Evolutionary conservation across 192 early-diverging fungal genomes (phyloP), one percentile per base, ranked within the genome.

Genomic region (Linnemannia exigua): DNA sequence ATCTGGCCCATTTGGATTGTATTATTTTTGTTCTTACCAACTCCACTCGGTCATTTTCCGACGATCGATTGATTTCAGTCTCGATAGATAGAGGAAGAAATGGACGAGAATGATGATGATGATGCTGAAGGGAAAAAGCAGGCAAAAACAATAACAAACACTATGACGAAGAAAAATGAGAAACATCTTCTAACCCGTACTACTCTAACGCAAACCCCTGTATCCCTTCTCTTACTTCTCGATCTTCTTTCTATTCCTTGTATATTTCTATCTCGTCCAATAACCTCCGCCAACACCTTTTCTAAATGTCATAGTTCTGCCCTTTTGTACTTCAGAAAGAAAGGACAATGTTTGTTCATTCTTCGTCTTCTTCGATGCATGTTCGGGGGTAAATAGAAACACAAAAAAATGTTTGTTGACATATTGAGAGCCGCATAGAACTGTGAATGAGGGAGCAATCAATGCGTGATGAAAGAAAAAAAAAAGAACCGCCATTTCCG

Each of bases 111-210:
- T 31, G 58, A 63, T 63, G 58, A 14, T 16, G 25, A 31, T 31
- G 58, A 15, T 63, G 16, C 50, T 38, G 75, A 76, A 76, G 66
- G 75, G 75, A 67, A 76, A 67, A 76, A 61, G 72, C 38, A 74
- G 35, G 48, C 36, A 73, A 5, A 73, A 74, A 52, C 54, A 58
- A 19, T 58, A 38, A 54, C 41, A 44, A 44, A 44, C 41, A 20
- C 31, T 31, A 22, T 1, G 47, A 50, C 28, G 20, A 72, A 7
- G 46, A 50, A 47, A 33, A 9, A 28, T 25, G 46, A 68, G 47
- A n/a, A n/a, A 72, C 46, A 47, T 70, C 28, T 70, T 33, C 68
- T 70, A 70, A 41, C 22, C 68, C 38, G 37, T 22, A 35, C 20
- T 70, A 41, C 67, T 8, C 58, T 61, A 7, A 14, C 28, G 20